phyloP scores from a whole-genome alignment of 192 early-diverging fungal genomes.

The Backusella westeae region DNA sequence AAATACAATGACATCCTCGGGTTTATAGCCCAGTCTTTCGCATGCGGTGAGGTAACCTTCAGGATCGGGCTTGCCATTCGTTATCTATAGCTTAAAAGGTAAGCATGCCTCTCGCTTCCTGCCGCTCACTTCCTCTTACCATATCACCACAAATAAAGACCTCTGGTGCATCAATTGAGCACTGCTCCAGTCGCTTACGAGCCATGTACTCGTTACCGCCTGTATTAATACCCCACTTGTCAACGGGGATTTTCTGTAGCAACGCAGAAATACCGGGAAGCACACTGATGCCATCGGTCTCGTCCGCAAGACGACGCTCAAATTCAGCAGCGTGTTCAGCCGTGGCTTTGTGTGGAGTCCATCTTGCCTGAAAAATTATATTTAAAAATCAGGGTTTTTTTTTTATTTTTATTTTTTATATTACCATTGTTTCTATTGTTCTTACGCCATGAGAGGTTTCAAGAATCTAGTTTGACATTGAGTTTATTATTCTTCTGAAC shows the following conservation, averaged over 20 bases:
- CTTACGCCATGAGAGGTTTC: slow-evolving; percentile 48
- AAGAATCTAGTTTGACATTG: slow-evolving; percentile 26
- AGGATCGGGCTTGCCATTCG: slow-evolving; percentile 22
- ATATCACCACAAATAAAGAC: slow-evolving; percentile 22
- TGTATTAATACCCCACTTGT: slow-evolving; percentile 43
- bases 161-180: slow-evolving; percentile 33
- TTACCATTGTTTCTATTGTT: slow-evolving; percentile 43
- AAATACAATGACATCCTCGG: slow-evolving; percentile 51
- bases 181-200: slow-evolving; percentile 36
- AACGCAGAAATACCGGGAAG: slow-evolving; percentile 42
- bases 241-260: slow-evolving; percentile 29
- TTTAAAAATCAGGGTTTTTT: neutral
- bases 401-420: neutral
- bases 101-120: neutral
- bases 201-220: slow-evolving; percentile 46
- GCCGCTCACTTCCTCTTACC: neutral
- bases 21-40: slow-evolving; percentile 26
- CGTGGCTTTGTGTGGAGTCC: slow-evolving; percentile 36
- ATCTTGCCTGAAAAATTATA: slow-evolving; percentile 17
- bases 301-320: slow-evolving; percentile 26
- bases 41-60: slow-evolving; percentile 40
- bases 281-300: slow-evolving; percentile 43
- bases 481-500: neutral
- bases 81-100: neutral
- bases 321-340: slow-evolving; percentile 13